phyloP scores from a whole-genome alignment of 192 early-diverging fungal species.

The Umbelopsis isabellina region DNA sequence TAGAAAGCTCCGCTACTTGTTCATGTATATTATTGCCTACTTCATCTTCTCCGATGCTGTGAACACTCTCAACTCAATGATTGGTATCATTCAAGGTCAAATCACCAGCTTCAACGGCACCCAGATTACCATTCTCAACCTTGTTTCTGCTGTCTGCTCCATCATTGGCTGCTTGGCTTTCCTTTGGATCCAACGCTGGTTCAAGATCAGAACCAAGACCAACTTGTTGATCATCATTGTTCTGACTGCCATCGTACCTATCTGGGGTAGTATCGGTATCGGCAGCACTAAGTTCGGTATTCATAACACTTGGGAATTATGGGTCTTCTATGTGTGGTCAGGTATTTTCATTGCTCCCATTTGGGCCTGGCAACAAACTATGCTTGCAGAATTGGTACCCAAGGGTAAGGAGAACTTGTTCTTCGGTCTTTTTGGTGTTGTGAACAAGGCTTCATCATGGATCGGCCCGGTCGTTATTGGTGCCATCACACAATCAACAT shows the following conservation, averaged over 20 bases:
- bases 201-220: constrained; percentile 51
- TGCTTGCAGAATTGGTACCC: constrained; percentile 68
- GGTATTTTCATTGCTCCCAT: constrained; percentile 67
- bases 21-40: constrained; percentile 70
- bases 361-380: constrained; percentile 58
- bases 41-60: constrained; percentile 73
- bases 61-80: constrained; percentile 55
- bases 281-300: constrained; percentile 57
- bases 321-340: constrained; percentile 56
- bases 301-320: constrained; percentile 57
- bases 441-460: constrained; percentile 75
- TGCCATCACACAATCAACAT: constrained; percentile 57
- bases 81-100: constrained; percentile 63
- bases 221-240: constrained; percentile 54
- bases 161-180: constrained; percentile 60
- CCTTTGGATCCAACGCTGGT: constrained; percentile 54
- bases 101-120: constrained; percentile 52
- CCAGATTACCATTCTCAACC: constrained; percentile 57
- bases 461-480: constrained; percentile 74
- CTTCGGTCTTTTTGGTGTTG: constrained; percentile 71
- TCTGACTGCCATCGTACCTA: constrained; percentile 55
- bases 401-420: constrained; percentile 70
- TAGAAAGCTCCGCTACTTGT: constrained; percentile 53
- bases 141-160: constrained; percentile 57
- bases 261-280: constrained; percentile 70